Evolutionary conservation across 805 yeast species (phyloP).

Genomic region (Metschnikowia vanudenii): DNA sequence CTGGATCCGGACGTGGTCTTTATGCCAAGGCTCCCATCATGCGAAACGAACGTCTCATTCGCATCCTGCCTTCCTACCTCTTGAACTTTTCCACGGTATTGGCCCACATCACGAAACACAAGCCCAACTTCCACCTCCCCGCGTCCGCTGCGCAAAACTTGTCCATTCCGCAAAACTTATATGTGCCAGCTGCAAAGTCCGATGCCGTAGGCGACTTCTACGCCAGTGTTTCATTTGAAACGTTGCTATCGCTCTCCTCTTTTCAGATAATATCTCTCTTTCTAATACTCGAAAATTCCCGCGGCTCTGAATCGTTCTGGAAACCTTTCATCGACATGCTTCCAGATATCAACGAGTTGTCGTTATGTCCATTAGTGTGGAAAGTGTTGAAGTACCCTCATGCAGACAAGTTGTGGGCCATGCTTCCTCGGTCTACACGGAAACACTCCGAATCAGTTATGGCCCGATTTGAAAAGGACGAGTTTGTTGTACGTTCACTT

Average conservation of each 20-base stretch:
- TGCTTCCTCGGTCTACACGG: constrained; percentile 46
- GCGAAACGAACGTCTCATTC: constrained; percentile 46
- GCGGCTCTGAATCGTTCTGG: constrained; percentile 56
- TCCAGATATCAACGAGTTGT: constrained; percentile 56
- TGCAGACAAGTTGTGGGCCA: constrained; percentile 27
- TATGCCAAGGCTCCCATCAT: constrained; percentile 40
- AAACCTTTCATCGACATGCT: constrained; percentile 62
- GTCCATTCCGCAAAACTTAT: constrained; percentile 18
- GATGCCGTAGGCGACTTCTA: constrained; percentile 35
- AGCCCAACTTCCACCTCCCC: constrained; percentile 31
- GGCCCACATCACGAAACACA: constrained; percentile 42
- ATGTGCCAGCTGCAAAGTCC: constrained; percentile 24
- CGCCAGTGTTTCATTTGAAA: constrained; percentile 26
- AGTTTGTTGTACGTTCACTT: constrained; percentile 30
- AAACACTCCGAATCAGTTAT: constrained; percentile 42
- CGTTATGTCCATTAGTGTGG: constrained; percentile 66
- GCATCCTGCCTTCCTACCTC: constrained; percentile 57
- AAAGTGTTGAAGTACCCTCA: constrained; percentile 28
- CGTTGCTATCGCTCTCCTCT: constrained; percentile 48
- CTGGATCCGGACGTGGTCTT: constrained; percentile 62
- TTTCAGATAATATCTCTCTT: constrained; percentile 59
- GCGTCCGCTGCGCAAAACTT: constrained; percentile 22
- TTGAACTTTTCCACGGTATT: constrained; percentile 55
- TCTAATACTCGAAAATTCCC: constrained; percentile 42
- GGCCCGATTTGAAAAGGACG: constrained; percentile 47